Evolutionary conservation across 139 green algal species (phyloP).

Genomic region (Penium margaritaceum): DNA sequence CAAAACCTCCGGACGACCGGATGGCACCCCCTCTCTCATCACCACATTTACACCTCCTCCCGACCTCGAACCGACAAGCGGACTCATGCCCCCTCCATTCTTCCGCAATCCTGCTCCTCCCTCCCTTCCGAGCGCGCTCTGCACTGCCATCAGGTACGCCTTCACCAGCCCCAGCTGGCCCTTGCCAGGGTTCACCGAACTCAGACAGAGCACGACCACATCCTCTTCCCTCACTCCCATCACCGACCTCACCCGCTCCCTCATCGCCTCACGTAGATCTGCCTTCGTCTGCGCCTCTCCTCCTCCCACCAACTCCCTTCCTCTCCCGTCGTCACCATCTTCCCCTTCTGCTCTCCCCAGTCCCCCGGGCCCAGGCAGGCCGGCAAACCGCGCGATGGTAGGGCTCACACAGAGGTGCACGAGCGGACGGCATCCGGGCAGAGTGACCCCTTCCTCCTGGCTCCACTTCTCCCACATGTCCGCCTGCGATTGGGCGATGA

Average conservation of each 20-base stretch:
- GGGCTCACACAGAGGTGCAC: no score
- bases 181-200: constrained; percentile 27
- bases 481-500: constrained; percentile 16
- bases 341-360: background rate
- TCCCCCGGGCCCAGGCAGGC: no score
- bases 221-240: constrained; percentile 11
- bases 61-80: no score
- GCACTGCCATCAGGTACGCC: no score
- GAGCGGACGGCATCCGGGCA: no score
- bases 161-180: constrained; percentile 21
- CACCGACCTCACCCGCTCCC: background rate
- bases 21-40: no score
- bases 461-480: constrained; percentile 15
- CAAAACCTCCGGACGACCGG: no score
- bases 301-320: background rate
- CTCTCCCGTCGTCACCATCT: background rate
- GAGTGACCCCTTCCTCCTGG: background rate
- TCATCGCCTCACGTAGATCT: background rate
- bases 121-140: no score
- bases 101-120: no score
- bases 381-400: no score
- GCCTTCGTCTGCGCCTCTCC: background rate
- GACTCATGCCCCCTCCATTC: no score
- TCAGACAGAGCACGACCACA: constrained; percentile 20
- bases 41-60: no score